Conservation (phyloP, 139 green algal species). For the Yamagishiella unicocca region DNA sequence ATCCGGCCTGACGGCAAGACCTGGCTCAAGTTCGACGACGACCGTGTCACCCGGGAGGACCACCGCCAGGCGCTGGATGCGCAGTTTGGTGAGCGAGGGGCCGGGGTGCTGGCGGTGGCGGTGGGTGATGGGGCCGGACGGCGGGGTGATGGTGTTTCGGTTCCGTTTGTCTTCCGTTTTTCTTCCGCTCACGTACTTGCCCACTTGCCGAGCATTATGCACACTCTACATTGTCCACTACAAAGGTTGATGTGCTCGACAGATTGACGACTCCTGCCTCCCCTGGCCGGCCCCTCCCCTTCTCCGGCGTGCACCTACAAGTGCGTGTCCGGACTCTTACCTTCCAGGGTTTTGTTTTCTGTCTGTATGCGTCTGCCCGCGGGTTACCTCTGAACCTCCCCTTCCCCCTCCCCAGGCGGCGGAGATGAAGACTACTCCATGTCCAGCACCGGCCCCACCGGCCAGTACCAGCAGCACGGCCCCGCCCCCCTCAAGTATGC, state of each 20-base stretch:
- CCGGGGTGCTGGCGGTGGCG: not conserved
- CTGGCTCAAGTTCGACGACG: constrained; percentile 98
- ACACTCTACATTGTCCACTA: no score
- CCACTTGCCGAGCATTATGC: no score
- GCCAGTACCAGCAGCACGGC: constrained; percentile 1
- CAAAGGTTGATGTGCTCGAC: no score
- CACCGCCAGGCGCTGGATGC: constrained; percentile 84
- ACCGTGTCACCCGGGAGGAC: constrained; percentile 88
- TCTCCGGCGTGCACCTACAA: no score
- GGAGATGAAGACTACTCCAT: constrained; percentile 11
- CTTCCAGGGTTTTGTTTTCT: no score
- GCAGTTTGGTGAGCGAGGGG: constrained; percentile 87
- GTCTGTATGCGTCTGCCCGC: no score
- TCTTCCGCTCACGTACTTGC: no score
- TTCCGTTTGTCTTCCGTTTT: no score
- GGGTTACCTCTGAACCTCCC: not conserved
- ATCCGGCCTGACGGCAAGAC: constrained; percentile 77
- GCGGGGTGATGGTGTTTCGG: not conserved
- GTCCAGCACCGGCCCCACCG: not conserved
- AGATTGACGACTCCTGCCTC: no score
- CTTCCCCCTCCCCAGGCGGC: not conserved
- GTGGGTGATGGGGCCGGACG: not conserved
- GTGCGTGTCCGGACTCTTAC: no score
- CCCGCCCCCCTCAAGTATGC: constrained; percentile 25
- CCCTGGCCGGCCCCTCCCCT: no score